phyloP scores from a whole-genome alignment of 192 early-diverging fungal species.

The Coemansia sp. region DNA sequence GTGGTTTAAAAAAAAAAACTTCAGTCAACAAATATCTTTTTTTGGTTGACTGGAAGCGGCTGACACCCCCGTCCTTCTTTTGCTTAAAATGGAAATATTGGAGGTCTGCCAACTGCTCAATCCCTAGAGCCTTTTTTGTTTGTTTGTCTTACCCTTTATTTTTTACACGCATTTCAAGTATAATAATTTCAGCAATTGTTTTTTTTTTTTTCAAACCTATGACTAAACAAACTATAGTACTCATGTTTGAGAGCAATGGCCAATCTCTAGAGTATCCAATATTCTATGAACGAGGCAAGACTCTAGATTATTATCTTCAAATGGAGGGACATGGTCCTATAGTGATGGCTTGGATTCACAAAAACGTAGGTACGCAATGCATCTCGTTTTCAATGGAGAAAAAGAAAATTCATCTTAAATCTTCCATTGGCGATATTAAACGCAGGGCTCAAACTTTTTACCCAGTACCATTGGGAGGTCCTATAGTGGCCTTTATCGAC shows the following conservation, averaged over 20 bases:
- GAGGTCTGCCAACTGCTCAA: not conserved
- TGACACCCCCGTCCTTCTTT: not conserved
- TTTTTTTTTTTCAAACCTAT: not conserved
- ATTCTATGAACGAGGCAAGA: not conserved
- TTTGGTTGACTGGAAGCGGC: not conserved
- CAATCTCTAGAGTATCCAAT: not conserved
- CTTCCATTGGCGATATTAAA: not conserved
- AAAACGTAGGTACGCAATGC: not conserved
- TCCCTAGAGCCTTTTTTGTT: not conserved
- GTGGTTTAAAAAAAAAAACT: not conserved
- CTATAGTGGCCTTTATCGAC: not conserved
- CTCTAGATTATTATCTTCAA: not conserved
- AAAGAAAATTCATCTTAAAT: not conserved
- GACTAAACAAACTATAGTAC: not conserved
- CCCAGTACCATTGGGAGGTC: not conserved
- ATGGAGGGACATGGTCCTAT: not conserved
- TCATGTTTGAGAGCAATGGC: not conserved
- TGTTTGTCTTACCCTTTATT: not conserved
- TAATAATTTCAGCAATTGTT: not conserved
- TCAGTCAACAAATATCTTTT: not conserved
- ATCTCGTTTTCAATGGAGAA: not conserved
- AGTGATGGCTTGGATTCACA: conserved; percentile 1
- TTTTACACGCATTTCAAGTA: not conserved
- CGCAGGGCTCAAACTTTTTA: not conserved
- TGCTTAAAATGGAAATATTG: not conserved